Evolutionary conservation across 75 land plant genomes (phyloP).

Genomic region (Picea glauca): DNA sequence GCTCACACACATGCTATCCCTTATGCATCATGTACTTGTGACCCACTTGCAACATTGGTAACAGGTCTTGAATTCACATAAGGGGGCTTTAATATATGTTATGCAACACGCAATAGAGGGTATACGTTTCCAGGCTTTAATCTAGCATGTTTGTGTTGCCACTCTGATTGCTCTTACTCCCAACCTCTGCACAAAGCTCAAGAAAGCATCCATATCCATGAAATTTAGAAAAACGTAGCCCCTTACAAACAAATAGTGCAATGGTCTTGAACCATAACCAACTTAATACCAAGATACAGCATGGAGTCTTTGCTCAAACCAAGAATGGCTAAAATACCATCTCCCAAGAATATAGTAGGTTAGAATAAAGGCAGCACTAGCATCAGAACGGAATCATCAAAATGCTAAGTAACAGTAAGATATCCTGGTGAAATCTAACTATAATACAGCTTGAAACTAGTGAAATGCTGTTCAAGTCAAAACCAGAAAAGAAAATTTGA

Average conservation of each 20-base stretch:
- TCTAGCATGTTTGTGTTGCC: constrained; percentile 20
- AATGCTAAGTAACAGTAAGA: neutral
- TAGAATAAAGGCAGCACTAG: neutral
- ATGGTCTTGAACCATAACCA: neutral
- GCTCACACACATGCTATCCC: constrained; percentile 87
- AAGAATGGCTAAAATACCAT: neutral
- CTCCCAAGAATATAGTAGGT: neutral
- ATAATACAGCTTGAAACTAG: neutral
- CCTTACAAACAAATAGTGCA: neutral
- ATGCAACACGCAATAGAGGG: constrained; percentile 73
- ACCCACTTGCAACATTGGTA: constrained; percentile 63
- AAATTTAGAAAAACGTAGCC: neutral
- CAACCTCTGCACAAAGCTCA: constrained; percentile 17
- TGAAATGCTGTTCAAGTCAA: neutral
- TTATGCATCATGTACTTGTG: constrained; percentile 77
- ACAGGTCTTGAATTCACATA: constrained; percentile 55
- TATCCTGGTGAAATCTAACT: neutral
- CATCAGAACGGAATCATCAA: neutral
- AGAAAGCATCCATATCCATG: neutral
- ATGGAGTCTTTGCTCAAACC: neutral
- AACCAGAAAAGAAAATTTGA: neutral
- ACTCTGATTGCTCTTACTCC: constrained; percentile 20
- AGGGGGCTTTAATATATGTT: constrained; percentile 75
- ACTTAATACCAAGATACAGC: neutral
- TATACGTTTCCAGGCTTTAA: constrained; percentile 81